A percentile compares a stretch with the other conserved stretches of the same genome.
Conservation (phyloP, 2,329 filamentous ascomycete genomes). For the Emydomyces testavorans region DNA sequence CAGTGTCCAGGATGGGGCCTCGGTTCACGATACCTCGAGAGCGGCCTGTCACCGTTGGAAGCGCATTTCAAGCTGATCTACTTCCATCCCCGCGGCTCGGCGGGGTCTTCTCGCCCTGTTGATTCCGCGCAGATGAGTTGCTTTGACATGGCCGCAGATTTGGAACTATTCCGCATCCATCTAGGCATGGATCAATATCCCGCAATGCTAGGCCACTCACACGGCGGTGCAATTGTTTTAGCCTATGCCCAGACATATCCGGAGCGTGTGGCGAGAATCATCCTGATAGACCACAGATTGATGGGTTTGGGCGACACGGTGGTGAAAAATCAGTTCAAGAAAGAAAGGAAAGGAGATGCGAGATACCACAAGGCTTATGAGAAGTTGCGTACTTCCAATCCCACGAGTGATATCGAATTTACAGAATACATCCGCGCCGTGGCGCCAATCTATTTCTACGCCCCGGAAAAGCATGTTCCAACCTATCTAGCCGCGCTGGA, state of each 20-base stretch:
- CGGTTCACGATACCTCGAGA: slow-evolving; percentile 19
- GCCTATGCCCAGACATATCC: slow-evolving; percentile 22
- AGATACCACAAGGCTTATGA: slow-evolving; percentile 16
- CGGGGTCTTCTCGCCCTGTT: slow-evolving; percentile 14
- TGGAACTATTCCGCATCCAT: slow-evolving; percentile 21
- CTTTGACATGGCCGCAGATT: slow-evolving; percentile 19
- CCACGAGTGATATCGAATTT: slow-evolving; percentile 18
- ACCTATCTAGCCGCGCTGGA: slow-evolving; percentile 15
- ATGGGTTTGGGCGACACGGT: slow-evolving; percentile 16
- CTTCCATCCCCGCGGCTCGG: slow-evolving; percentile 23
- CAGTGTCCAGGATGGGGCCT: slow-evolving; percentile 22
- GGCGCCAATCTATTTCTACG: slow-evolving; percentile 21
- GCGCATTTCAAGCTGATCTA: slow-evolving; percentile 19
- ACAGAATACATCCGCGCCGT: slow-evolving; percentile 14
- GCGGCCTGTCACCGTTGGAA: slow-evolving; percentile 16
- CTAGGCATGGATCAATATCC: slow-evolving; percentile 18
- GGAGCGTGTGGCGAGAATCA: slow-evolving; percentile 17
- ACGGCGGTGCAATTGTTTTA: slow-evolving; percentile 23
- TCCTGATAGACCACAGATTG: slow-evolving; percentile 21
- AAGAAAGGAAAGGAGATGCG: slow-evolving; percentile 13
- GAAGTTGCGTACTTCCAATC: not conserved
- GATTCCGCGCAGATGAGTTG: slow-evolving; percentile 17
- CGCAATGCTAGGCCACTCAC: slow-evolving; percentile 20
- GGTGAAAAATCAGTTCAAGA: not conserved
- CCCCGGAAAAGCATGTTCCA: slow-evolving; percentile 15